Percentiles rank a stretch among this genome's conserved stretches.
Conservation (phyloP, 169 alveolate species). For the Cryptosporidium tyzzeri region DNA sequence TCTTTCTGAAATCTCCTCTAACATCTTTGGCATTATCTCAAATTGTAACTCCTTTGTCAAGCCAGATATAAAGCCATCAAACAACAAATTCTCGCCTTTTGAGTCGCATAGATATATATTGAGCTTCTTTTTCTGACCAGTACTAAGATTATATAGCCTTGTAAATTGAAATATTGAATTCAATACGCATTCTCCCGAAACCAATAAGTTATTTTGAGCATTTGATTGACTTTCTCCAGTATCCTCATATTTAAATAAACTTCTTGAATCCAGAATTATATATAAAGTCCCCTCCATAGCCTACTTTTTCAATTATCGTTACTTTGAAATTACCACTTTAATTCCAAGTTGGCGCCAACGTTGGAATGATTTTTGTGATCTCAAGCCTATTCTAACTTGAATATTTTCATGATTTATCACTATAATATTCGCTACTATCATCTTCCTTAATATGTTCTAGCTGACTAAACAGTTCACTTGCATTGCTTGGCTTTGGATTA, state of each 20-base stretch:
- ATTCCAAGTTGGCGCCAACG: neutral
- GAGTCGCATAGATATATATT: slow-evolving; percentile 46
- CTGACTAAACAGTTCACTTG: slow-evolving; percentile 26
- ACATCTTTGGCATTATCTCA: neutral
- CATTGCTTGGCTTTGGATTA: slow-evolving; percentile 20
- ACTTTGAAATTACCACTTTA: neutral
- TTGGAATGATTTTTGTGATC: neutral
- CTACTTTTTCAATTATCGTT: neutral
- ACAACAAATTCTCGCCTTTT: slow-evolving; percentile 8
- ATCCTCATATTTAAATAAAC: slow-evolving; percentile 3
- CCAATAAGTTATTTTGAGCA: neutral
- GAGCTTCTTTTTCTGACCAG: slow-evolving; percentile 22
- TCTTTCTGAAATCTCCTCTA: neutral
- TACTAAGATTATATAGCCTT: slow-evolving; percentile 29
- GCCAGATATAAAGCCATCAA: slow-evolving; percentile 42
- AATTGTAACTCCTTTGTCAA: slow-evolving; percentile 19
- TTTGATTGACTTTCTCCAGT: neutral
- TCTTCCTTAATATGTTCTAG: slow-evolving; percentile 30
- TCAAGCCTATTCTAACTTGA: slow-evolving; percentile 1
- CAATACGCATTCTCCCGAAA: slow-evolving; percentile 43
- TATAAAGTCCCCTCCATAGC: slow-evolving; percentile 54
- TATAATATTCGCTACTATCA: slow-evolving; percentile 44
- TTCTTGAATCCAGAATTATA: slow-evolving; percentile 54
- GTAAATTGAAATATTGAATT: slow-evolving; percentile 23
- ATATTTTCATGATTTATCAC: slow-evolving; percentile 12